phyloP scores from a whole-genome alignment of 2,329 filamentous ascomycete genomes.

The Sporothrix inflata region DNA sequence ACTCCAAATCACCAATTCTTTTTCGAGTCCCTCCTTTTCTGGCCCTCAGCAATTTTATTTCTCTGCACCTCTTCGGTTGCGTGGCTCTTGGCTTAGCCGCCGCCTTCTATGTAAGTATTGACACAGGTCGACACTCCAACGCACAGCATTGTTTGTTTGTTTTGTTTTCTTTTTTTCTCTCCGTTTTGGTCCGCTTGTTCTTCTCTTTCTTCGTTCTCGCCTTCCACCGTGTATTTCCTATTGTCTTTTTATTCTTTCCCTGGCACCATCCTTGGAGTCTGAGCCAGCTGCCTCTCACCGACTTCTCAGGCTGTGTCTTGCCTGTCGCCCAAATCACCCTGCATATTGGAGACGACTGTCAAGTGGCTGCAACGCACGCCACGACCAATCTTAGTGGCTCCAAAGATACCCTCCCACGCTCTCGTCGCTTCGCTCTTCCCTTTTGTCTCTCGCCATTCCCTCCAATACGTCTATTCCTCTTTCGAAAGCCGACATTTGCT shows the following conservation, averaged over 20 bases:
- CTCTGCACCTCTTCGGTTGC: background rate
- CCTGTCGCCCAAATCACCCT: conserved; percentile 11
- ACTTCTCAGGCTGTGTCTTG: conserved; percentile 20
- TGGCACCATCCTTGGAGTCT: too few species aligned
- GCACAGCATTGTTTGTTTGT: too few species aligned
- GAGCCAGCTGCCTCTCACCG: conserved; percentile 24
- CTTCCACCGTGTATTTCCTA: background rate
- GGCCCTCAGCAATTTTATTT: background rate
- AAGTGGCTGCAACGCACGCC: conserved; percentile 25
- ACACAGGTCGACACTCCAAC: background rate
- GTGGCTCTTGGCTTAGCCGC: background rate
- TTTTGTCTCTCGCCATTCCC: background rate
- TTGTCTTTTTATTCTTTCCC: background rate
- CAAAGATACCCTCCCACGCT: background rate
- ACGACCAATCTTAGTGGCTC: background rate
- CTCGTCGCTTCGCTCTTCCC: background rate
- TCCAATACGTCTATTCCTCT: background rate
- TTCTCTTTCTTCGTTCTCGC: background rate
- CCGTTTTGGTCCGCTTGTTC: background rate
- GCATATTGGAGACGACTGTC: background rate
- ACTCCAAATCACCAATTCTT: background rate
- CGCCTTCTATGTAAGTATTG: background rate
- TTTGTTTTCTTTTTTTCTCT: background rate
- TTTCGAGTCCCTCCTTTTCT: background rate
- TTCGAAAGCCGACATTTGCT: background rate